Percentiles rank a stretch among this genome's conserved stretches.
Conservation (phyloP, 2,329 filamentous ascomycete genomes). For the Teratosphaeria pseudoeucalypti region DNA sequence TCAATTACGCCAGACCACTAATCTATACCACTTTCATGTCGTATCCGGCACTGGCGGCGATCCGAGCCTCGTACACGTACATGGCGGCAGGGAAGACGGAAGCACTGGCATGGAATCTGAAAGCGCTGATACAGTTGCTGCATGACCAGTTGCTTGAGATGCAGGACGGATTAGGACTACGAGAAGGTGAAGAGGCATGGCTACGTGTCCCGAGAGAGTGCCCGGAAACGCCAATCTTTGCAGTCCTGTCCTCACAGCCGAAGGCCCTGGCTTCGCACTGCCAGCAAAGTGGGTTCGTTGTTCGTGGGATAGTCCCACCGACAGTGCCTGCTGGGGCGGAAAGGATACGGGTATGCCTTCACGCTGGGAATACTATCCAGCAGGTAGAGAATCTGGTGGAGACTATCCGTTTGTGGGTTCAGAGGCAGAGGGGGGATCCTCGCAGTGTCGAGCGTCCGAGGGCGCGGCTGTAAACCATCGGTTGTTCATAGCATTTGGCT, state of each 20-base stretch:
- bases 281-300: conserved; percentile 48
- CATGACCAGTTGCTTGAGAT: conserved; percentile 35
- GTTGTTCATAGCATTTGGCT: not conserved
- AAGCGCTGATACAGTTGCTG: conserved; percentile 37
- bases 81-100: conserved; percentile 43
- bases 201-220: conserved; percentile 22
- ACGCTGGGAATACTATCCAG: conserved; percentile 51
- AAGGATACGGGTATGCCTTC: conserved; percentile 56
- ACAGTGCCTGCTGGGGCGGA: conserved; percentile 56
- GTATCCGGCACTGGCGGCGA: conserved; percentile 49
- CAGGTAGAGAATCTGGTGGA: conserved; percentile 47
- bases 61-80: conserved; percentile 48
- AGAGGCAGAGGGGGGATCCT: not conserved
- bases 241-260: conserved; percentile 48
- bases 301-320: conserved; percentile 57
- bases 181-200: conserved; percentile 6
- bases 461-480: not conserved
- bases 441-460: not conserved
- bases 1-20: conserved; percentile 65
- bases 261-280: conserved; percentile 50
- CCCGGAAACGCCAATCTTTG: conserved; percentile 54
- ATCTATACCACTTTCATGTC: conserved; percentile 66
- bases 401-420: conserved; percentile 42
- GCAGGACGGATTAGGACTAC: conserved; percentile 6
- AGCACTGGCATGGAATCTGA: conserved; percentile 34